Base-by-base conservation (phyloP, 2,329 filamentous ascomycete genomes). In the Scedosporium dehoogii region DNA sequence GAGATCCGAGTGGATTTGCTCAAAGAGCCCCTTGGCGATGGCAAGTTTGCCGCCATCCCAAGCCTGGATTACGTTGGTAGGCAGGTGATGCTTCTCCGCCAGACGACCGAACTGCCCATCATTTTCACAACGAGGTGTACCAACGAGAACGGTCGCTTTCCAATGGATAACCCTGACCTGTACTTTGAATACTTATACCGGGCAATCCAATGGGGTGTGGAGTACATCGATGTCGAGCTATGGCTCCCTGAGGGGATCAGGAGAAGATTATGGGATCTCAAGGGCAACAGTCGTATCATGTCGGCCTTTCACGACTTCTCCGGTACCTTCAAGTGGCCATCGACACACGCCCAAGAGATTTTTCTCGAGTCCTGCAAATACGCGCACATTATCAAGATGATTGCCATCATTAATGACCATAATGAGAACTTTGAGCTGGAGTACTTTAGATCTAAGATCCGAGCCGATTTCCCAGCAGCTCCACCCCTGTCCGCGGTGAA, bases 251-350 rank as follows among this genome's bases (percentile, higher is more conserved):
- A 92, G 71, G 78, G 84, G 6, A 90, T 96, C 62, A 81, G 91
- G 65, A 80, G 80, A 65, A 81, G 78, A 64, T 75, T 96, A 9
- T 88, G 85, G 61, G 83, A 88, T 67, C 81, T 84, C 61, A 87
- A 88, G 67, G 90, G 90, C 2, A 89, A 86, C 73, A 93, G 88
- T 69, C 88, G 87, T 66, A 91, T 96, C 73, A 92, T 96, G 78
- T 93, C 90, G n/a, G 91, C 91, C 12, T 94, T 93, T 69, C 91
- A 96, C 72, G 91, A 94, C 75, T 93, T 93, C 70, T 92, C 90
- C 0, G 89, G 90, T 1, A 87, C 80, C 0, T 93, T 93, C 79
- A 90, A 87, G 69, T 96, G 91, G 91, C 88, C 88, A 0, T 90
- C 89, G 0, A 75, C 82, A 6, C 82, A 89, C 67, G 90, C 90